phyloP scores from a whole-genome alignment of 495 filamentous ascomycete species.

The Podospora australis region DNA sequence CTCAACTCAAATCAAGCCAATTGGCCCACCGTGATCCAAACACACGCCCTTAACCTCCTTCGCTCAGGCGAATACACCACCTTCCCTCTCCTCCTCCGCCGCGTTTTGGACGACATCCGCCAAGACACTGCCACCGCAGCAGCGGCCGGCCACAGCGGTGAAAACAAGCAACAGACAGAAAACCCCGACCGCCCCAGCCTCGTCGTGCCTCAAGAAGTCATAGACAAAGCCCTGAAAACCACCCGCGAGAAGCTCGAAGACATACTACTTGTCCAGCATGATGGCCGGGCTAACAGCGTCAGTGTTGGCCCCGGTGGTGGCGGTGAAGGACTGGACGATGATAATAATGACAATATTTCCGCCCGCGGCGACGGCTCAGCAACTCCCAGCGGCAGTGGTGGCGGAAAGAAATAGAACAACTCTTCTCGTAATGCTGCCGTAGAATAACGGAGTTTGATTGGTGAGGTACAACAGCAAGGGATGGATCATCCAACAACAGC shows the following conservation, averaged over 20 bases:
- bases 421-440: no score
- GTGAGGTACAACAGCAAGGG: no score
- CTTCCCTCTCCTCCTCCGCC: slow-evolving; percentile 45
- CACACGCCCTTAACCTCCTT: slow-evolving; percentile 46
- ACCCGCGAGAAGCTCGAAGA: slow-evolving; percentile 45
- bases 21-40: slow-evolving; percentile 48
- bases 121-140: slow-evolving; percentile 34
- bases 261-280: slow-evolving; percentile 42
- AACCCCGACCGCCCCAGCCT: no score
- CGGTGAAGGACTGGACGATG: neutral
- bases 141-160: slow-evolving; percentile 15
- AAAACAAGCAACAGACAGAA: no score
- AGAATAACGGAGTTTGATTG: no score
- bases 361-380: no score
- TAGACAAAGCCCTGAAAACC: slow-evolving; percentile 48
- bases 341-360: neutral
- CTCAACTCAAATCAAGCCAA: slow-evolving; percentile 45
- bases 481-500: no score
- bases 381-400: no score
- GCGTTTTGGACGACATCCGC: slow-evolving; percentile 48
- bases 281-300: slow-evolving; percentile 21
- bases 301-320: neutral
- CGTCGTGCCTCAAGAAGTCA: slow-evolving; percentile 42
- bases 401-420: no score
- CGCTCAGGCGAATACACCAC: slow-evolving; percentile 47